A percentile compares a stretch with the other conserved stretches of the same genome.
phyloP scores from a whole-genome alignment of 352 stramenopile species.

The Plasmopara muralis region DNA sequence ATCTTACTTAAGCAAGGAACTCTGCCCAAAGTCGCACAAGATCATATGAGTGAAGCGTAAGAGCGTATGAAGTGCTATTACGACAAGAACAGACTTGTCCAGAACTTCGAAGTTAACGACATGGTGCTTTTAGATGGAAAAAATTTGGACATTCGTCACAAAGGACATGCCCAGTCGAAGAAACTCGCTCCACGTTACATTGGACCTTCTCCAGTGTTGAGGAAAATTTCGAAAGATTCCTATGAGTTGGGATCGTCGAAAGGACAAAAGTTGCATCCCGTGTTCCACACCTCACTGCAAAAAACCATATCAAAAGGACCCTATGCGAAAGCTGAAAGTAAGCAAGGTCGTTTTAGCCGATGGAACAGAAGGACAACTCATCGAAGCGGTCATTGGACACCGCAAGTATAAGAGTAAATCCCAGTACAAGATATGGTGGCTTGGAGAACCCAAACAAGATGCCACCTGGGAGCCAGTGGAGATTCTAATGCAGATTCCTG shows the following conservation, averaged over 20 bases:
- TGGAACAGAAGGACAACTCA: conserved; percentile 1
- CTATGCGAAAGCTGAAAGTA: not conserved
- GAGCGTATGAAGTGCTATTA: too few species aligned
- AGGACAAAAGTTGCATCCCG: conserved; percentile 4
- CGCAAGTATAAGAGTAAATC: not conserved
- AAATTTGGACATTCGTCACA: not conserved
- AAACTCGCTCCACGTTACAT: conserved; percentile 9
- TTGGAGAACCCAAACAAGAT: not conserved
- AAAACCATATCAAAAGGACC: not conserved
- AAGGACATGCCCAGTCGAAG: not conserved
- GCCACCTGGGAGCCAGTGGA: not conserved
- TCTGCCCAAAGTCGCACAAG: conserved; percentile 4
- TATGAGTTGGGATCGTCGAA: not conserved
- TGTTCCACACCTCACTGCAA: not conserved
- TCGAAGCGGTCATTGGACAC: not conserved
- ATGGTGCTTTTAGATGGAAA: conserved; percentile 12
- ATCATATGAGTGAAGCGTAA: not conserved
- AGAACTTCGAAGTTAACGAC: too few species aligned
- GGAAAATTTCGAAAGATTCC: conserved; percentile 4
- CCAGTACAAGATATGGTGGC: conserved; percentile 3
- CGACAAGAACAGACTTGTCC: too few species aligned
- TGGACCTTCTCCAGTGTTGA: conserved; percentile 5
- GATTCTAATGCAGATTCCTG: conserved; percentile 1
- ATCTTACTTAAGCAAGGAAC: not conserved
- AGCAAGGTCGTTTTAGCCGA: conserved; percentile 1